Evolutionary conservation across 2,329 filamentous ascomycete genomes (phyloP).

Genomic region (Venturia asperata): DNA sequence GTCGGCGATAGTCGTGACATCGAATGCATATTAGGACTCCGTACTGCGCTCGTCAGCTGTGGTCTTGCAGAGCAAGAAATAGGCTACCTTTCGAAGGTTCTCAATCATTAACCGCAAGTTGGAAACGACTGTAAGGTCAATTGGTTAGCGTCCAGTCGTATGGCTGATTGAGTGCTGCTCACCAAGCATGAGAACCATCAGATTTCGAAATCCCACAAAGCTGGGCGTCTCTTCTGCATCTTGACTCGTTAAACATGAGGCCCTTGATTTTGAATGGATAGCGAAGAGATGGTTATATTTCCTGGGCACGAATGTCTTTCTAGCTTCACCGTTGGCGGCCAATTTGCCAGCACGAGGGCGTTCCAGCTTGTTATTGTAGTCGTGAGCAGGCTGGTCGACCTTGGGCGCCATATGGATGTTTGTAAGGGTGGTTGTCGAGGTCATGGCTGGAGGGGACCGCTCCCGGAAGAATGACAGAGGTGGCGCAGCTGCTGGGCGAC

Average conservation of each 20-base stretch:
- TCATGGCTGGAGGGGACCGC: background rate
- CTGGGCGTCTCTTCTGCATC: constrained; percentile 69
- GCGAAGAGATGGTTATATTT: constrained; percentile 92
- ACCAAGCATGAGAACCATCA: constrained; percentile 92
- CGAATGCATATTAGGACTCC: constrained; percentile 87
- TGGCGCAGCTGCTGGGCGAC: background rate
- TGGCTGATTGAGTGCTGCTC: constrained; percentile 28
- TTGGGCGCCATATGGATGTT: background rate
- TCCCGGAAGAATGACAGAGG: background rate
- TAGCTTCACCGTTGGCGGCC: background rate
- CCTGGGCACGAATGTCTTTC: constrained; percentile 1
- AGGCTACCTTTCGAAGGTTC: constrained; percentile 79
- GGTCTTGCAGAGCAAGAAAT: background rate
- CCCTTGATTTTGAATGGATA: constrained; percentile 63
- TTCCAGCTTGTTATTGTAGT: background rate
- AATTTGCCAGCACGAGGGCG: background rate
- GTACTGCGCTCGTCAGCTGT: constrained; percentile 54
- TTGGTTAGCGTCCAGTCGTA: constrained; percentile 19
- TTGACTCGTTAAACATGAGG: constrained; percentile 72
- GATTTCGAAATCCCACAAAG: constrained; percentile 88
- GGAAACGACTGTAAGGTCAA: constrained; percentile 60
- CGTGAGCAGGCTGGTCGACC: background rate
- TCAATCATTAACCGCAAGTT: constrained; percentile 93
- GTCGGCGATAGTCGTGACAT: constrained; percentile 77
- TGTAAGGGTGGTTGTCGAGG: background rate